Percentiles rank a stretch among this genome's conserved stretches.
Evolutionary conservation across 1,284 basidiomycete genomes (phyloP).

Genomic region (Moniliophthora roreri): DNA sequence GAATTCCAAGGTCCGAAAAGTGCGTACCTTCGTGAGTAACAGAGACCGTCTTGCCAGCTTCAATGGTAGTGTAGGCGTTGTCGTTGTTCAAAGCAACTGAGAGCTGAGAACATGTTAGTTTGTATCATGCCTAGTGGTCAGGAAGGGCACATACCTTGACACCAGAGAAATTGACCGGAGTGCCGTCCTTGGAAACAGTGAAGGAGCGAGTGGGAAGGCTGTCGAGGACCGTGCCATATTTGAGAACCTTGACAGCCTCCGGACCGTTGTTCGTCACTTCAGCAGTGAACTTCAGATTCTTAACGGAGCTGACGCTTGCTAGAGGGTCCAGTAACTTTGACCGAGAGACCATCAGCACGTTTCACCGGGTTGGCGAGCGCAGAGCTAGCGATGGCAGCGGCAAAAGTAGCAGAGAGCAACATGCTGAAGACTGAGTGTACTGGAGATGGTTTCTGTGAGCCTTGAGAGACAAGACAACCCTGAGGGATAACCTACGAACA

Average conservation of each 20-base stretch:
- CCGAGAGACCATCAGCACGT: constrained; percentile 29
- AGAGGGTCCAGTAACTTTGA: constrained; percentile 30
- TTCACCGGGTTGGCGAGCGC: constrained; percentile 31
- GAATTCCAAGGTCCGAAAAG: neutral
- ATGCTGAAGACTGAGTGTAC: neutral
- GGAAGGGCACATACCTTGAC: constrained; percentile 30
- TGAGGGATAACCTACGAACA: neutral
- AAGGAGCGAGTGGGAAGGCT: constrained; percentile 44
- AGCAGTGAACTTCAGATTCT: constrained; percentile 39
- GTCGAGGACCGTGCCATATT: constrained; percentile 44
- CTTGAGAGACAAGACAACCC: neutral
- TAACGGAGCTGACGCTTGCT: constrained; percentile 33
- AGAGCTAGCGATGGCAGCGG: constrained; percentile 25
- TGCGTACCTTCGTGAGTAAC: constrained; percentile 36
- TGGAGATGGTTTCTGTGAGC: neutral
- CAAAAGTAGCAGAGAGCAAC: constrained; percentile 19
- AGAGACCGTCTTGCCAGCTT: constrained; percentile 37
- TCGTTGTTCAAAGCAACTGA: constrained; percentile 38
- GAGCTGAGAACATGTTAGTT: constrained; percentile 22
- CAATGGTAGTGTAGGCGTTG: constrained; percentile 38
- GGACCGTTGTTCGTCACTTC: constrained; percentile 37
- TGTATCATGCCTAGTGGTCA: neutral
- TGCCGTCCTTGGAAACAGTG: constrained; percentile 39
- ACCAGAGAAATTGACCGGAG: constrained; percentile 39
- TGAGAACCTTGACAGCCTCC: constrained; percentile 38